phyloP scores from a whole-genome alignment of 345 rosid species.

The Arabidopsis suecica region DNA sequence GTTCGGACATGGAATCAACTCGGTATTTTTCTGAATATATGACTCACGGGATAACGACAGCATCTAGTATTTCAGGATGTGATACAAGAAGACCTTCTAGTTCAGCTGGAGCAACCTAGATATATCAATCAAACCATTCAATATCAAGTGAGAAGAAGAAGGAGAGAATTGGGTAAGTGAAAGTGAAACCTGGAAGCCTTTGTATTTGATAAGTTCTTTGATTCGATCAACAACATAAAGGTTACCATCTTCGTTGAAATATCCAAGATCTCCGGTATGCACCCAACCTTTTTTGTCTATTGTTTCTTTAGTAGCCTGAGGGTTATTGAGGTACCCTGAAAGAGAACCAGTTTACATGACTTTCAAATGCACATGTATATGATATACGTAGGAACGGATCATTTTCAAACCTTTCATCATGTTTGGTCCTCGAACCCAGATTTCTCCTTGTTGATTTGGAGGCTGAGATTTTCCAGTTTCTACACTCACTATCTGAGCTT shows the following conservation, averaged over 20 bases:
- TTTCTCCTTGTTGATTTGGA: conserved; percentile 80
- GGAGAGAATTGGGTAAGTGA: conserved; percentile 14
- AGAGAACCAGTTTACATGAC: conserved; percentile 13
- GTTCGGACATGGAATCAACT: background rate
- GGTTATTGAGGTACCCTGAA: conserved; percentile 81
- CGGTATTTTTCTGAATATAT: background rate
- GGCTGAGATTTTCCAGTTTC: conserved; percentile 72
- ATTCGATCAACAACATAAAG: conserved; percentile 82
- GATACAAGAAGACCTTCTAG: conserved; percentile 94
- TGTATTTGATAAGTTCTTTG: conserved; percentile 92
- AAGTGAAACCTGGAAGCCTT: conserved; percentile 82
- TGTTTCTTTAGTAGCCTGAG: conserved; percentile 76
- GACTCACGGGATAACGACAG: conserved; percentile 93
- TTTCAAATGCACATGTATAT: background rate
- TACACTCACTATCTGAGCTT: conserved; percentile 69
- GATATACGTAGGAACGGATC: background rate
- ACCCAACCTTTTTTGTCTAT: conserved; percentile 87
- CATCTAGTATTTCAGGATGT: conserved; percentile 82
- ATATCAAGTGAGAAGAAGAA: background rate
- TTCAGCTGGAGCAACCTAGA: conserved; percentile 97
- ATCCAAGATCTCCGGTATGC: conserved; percentile 93
- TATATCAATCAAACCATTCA: conserved; percentile 23
- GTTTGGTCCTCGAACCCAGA: conserved; percentile 91
- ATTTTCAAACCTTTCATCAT: conserved; percentile 64
- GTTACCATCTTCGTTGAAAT: conserved; percentile 73